Evolutionary conservation across 306 rosid species (phyloP).

Genomic region (Glycyrrhiza uralensis): DNA sequence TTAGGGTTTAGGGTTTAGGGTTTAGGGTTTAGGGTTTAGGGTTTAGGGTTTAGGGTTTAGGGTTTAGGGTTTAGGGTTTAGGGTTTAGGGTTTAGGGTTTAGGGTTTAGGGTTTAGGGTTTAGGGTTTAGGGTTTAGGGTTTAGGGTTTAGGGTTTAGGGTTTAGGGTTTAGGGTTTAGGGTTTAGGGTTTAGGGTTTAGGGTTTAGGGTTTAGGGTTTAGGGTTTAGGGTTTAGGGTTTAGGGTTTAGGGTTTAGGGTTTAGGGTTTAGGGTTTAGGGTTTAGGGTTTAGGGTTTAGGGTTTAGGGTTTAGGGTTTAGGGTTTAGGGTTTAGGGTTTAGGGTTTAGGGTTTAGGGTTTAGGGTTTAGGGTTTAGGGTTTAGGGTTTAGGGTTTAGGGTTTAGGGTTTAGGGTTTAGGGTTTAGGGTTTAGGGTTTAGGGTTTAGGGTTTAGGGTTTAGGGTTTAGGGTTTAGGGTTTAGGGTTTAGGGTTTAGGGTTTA

Average conservation of each 20-base stretch:
- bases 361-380: conserved; percentile 17
- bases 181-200: not conserved
- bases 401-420: conserved; percentile 13
- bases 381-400: not conserved
- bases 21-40: not conserved
- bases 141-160: not conserved
- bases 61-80: not conserved
- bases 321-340: conserved; percentile 8
- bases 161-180: not conserved
- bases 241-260: not conserved
- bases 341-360: conserved; percentile 26
- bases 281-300: not conserved
- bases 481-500: conserved; percentile 2
- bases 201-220: not conserved
- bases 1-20: not conserved
- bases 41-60: not conserved
- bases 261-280: not conserved
- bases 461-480: not conserved
- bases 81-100: not conserved
- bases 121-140: not conserved
- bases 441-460: not conserved
- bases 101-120: not conserved
- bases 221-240: conserved; percentile 9
- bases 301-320: not conserved
- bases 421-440: conserved; percentile 10